Percentiles rank a stretch among this genome's conserved stretches.
Evolutionary conservation across 441 rosid species (phyloP).

Genomic region (Kokia cookei): DNA sequence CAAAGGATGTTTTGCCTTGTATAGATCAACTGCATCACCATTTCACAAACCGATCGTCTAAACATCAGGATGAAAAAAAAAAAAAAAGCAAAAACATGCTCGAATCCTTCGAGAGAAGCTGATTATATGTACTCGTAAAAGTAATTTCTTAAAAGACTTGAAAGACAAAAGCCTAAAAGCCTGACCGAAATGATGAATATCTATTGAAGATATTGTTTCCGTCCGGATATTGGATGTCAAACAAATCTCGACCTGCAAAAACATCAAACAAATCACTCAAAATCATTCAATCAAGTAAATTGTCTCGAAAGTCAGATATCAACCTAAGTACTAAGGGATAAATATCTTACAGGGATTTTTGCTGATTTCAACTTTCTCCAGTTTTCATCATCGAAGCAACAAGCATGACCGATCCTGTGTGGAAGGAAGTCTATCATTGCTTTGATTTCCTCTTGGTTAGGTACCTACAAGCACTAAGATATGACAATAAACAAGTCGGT

Average conservation of each 20-base stretch:
- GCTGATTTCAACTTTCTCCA: slow-evolving; percentile 58
- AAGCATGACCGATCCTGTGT: slow-evolving; percentile 86
- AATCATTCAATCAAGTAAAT: not conserved
- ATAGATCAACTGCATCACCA: slow-evolving; percentile 57
- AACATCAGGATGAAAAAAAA: not conserved
- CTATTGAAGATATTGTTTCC: slow-evolving; percentile 66
- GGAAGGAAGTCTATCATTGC: slow-evolving; percentile 86
- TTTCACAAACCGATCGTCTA: not conserved
- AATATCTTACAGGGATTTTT: slow-evolving; percentile 51
- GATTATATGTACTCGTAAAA: not conserved
- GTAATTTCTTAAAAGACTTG: not conserved
- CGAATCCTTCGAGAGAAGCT: not conserved
- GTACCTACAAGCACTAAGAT: slow-evolving; percentile 86
- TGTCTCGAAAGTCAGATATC: not conserved
- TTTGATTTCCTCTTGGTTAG: slow-evolving; percentile 70
- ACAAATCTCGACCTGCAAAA: slow-evolving; percentile 88
- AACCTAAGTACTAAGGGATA: not conserved
- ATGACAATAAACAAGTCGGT: slow-evolving; percentile 33
- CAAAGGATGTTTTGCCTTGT: slow-evolving; percentile 68
- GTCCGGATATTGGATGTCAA: slow-evolving; percentile 90
- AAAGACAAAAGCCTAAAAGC: not conserved
- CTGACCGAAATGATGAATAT: slow-evolving; percentile 88
- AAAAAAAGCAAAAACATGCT: not conserved
- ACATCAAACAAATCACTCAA: not conserved
- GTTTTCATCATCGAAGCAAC: slow-evolving; percentile 58